phyloP scores from a whole-genome alignment of 495 filamentous ascomycete genomes.

The Penicillium herquei region DNA sequence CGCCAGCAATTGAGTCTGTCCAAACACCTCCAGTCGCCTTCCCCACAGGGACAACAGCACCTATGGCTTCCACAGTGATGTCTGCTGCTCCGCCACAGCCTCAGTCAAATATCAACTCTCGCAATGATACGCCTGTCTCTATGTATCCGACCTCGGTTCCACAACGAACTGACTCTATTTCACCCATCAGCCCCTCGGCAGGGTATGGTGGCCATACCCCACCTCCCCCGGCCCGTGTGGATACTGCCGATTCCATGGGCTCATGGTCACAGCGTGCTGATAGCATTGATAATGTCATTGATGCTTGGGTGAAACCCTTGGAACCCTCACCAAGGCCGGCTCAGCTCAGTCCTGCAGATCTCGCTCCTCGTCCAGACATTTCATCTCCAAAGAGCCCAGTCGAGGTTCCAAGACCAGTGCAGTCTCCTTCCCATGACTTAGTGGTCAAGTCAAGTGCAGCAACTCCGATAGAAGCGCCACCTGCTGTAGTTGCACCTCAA shows the following conservation, averaged over 20 bases:
- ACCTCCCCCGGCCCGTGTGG: slow-evolving; percentile 21
- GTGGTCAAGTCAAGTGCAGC: not conserved
- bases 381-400: slow-evolving; percentile 9
- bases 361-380: slow-evolving; percentile 7
- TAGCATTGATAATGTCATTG: slow-evolving; percentile 45
- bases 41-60: slow-evolving; percentile 3
- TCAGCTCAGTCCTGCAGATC: slow-evolving; percentile 4
- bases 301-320: slow-evolving; percentile 40
- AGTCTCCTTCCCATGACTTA: slow-evolving; percentile 2
- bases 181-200: slow-evolving; percentile 28
- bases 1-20: slow-evolving; percentile 5
- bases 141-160: not conserved
- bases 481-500: slow-evolving; percentile 8
- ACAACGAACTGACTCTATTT: slow-evolving; percentile 9
- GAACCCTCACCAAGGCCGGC: slow-evolving; percentile 15
- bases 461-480: slow-evolving; percentile 1
- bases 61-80: too few relatives aligned
- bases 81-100: not conserved
- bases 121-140: not conserved
- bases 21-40: slow-evolving; percentile 11
- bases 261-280: slow-evolving; percentile 29
- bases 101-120: slow-evolving; percentile 8
- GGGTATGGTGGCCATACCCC: slow-evolving; percentile 13
- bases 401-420: slow-evolving; percentile 11
- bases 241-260: slow-evolving; percentile 28